phyloP scores from a whole-genome alignment of 2,329 filamentous ascomycete genomes.

The Hypoxylon sp. region DNA sequence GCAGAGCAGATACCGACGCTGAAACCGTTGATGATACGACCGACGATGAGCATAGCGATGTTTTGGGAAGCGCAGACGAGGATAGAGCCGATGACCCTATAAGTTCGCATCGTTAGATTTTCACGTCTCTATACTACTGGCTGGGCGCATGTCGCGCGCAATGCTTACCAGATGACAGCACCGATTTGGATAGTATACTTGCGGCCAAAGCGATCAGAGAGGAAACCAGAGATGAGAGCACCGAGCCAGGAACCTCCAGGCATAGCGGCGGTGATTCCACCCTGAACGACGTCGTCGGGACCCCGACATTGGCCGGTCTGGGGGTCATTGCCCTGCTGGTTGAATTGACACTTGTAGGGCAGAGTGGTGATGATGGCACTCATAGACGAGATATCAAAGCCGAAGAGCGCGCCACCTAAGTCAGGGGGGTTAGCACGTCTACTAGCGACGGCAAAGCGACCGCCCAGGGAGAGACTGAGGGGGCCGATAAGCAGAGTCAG shows the following conservation, averaged over 20 bases:
- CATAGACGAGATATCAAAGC: slow-evolving; percentile 57
- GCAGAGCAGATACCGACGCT: slow-evolving; percentile 76
- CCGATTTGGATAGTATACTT: slow-evolving; percentile 61
- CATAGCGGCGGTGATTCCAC: slow-evolving; percentile 75
- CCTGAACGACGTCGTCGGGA: slow-evolving; percentile 59
- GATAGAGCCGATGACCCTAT: slow-evolving; percentile 58
- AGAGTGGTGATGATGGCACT: slow-evolving; percentile 53
- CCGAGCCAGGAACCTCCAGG: slow-evolving; percentile 74
- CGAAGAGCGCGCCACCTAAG: slow-evolving; percentile 52
- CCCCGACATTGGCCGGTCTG: slow-evolving; percentile 55
- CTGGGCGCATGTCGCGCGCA: neutral
- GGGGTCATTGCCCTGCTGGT: slow-evolving; percentile 46
- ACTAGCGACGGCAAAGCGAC: neutral
- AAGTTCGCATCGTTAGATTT: slow-evolving; percentile 13
- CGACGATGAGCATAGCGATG: slow-evolving; percentile 67
- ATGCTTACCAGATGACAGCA: slow-evolving; percentile 57
- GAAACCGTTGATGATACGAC: slow-evolving; percentile 75
- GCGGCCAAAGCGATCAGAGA: slow-evolving; percentile 62
- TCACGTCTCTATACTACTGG: neutral
- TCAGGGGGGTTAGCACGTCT: slow-evolving; percentile 8
- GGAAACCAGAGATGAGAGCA: slow-evolving; percentile 64
- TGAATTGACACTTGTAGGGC: slow-evolving; percentile 54
- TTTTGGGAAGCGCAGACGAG: slow-evolving; percentile 56
- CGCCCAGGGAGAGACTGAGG: neutral
- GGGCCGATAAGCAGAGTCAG: neutral